These are phyloP conservation scores for Trifolium fragiferum DNA, from an alignment of 306 rosid genomes.

Conservation along the genomic window DNA sequence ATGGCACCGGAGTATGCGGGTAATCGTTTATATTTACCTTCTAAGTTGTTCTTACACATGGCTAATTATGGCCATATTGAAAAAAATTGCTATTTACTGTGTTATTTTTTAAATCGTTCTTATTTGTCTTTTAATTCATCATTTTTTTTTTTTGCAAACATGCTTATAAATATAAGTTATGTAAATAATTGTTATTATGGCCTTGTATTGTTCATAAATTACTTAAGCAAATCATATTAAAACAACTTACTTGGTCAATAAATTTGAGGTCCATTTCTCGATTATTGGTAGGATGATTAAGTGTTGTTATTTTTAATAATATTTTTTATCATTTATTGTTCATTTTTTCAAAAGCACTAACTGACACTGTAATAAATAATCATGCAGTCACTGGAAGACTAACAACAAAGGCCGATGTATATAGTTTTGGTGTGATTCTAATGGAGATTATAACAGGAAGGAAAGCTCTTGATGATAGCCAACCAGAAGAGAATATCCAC, in stretches of 20 bases:
- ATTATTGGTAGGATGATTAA: neutral
- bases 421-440: conserved; percentile 92
- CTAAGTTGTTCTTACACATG: neutral
- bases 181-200: neutral
- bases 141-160: neutral
- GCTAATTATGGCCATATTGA: too few species aligned
- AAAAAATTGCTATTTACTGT: neutral
- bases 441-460: conserved; percentile 90
- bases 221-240: neutral
- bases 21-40: conserved; percentile 21
- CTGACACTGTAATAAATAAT: conserved; percentile 12
- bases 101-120: neutral
- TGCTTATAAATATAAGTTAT: neutral
- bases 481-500: conserved; percentile 79
- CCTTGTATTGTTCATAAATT: neutral
- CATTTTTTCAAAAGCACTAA: conserved; percentile 14
- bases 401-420: conserved; percentile 81
- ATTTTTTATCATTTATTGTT: neutral
- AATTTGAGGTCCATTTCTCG: neutral
- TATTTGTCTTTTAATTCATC: neutral
- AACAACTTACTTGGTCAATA: neutral
- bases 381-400: conserved; percentile 80
- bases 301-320: neutral
- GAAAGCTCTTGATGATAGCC: conserved; percentile 73
- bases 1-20: conserved; percentile 97